Evolutionary conservation across 2,329 filamentous ascomycete genomes (phyloP).

Genomic region (Laburnicola sp.): DNA sequence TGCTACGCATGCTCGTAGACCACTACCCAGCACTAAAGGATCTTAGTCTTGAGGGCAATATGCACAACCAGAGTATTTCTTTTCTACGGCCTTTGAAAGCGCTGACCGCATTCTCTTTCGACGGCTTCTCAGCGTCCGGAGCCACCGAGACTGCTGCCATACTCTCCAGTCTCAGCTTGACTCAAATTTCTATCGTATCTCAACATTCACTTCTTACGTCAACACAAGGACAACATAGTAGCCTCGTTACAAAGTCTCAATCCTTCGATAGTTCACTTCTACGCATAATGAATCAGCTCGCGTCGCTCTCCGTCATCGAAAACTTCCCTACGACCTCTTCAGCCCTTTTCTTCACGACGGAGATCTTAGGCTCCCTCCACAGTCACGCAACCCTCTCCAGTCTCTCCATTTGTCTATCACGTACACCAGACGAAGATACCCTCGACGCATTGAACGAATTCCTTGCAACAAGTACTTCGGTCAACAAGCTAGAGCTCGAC

Average conservation of each 20-base stretch:
- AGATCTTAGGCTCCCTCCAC: slow-evolving; percentile 24
- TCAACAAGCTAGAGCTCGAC: slow-evolving; percentile 28
- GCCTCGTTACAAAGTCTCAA: slow-evolving; percentile 19
- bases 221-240: slow-evolving; percentile 11
- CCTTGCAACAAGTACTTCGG: slow-evolving; percentile 14
- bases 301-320: slow-evolving; percentile 26
- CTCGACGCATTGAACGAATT: slow-evolving; percentile 23
- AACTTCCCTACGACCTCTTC: slow-evolving; percentile 7
- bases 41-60: slow-evolving; percentile 30
- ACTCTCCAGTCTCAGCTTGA: slow-evolving; percentile 26
- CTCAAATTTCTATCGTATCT: slow-evolving; percentile 26
- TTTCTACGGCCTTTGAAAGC: slow-evolving; percentile 21
- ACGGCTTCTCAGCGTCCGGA: slow-evolving; percentile 29
- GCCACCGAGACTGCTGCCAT: slow-evolving; percentile 22
- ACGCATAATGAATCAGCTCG: slow-evolving; percentile 20
- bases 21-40: slow-evolving; percentile 22
- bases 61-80: slow-evolving; percentile 25
- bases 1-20: slow-evolving; percentile 19
- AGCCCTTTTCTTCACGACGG: slow-evolving; percentile 25
- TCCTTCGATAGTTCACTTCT: slow-evolving; percentile 22
- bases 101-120: slow-evolving; percentile 30
- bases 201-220: slow-evolving; percentile 19
- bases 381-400: slow-evolving; percentile 18
- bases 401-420: slow-evolving; percentile 22
- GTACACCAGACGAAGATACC: slow-evolving; percentile 20